Conservation (phyloP, 2,329 filamentous ascomycete genomes). For the Graphilbum fragrans region DNA sequence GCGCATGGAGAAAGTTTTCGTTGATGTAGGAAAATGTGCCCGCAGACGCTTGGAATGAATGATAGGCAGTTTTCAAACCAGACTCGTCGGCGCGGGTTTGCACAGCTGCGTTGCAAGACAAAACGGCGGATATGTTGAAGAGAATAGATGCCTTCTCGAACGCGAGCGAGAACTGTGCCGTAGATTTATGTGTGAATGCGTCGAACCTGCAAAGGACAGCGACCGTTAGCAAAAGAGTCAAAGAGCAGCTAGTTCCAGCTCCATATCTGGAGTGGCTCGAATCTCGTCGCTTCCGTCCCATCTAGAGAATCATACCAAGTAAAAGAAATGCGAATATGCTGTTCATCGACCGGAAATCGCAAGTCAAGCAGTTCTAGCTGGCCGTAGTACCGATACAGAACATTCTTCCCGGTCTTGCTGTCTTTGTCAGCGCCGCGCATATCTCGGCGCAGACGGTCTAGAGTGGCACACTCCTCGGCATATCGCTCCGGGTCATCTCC, state of each 20-base stretch:
- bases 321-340: constrained; percentile 97
- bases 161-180: constrained; percentile 87
- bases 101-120: constrained; percentile 88
- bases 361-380: constrained; percentile 91
- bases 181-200: constrained; percentile 98
- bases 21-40: constrained; percentile 99
- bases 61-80: constrained; percentile 90
- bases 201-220: constrained; percentile 76
- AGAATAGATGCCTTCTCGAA: constrained; percentile 99
- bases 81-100: constrained; percentile 88
- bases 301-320: constrained; percentile 66
- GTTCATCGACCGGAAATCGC: constrained; percentile 93
- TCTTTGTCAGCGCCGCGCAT: constrained; percentile 97
- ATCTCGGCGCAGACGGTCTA: constrained; percentile 92
- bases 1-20: constrained; percentile 96
- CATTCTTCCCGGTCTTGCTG: constrained; percentile 82
- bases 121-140: constrained; percentile 95
- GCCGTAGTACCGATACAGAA: constrained; percentile 94
- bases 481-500: constrained; percentile 96
- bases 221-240: not conserved
- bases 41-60: constrained; percentile 94
- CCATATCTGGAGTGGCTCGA: too few relatives aligned
- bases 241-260: not conserved
- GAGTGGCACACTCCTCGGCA: constrained; percentile 83
- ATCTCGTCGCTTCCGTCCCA: too few relatives aligned